Percentiles rank a stretch among this genome's conserved stretches.
Conservation (phyloP, 208 protist genomes). For the Crithidia sp. region DNA sequence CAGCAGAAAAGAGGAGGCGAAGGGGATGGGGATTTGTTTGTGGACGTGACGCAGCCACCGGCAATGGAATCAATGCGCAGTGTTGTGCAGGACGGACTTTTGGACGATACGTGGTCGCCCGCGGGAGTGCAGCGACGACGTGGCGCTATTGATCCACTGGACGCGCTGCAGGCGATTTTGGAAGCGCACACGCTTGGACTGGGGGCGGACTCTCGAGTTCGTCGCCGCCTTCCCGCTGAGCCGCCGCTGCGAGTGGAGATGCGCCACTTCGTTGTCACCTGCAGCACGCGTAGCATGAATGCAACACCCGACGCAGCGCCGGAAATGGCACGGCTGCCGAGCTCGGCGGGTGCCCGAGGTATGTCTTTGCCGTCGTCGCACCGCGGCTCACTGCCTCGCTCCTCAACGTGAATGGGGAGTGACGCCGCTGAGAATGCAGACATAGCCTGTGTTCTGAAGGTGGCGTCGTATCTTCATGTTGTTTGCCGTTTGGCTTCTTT, state of each 20-base stretch:
- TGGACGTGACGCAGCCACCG: neutral
- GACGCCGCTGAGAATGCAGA: no score
- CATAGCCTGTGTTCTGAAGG: no score
- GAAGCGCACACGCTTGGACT: conserved; percentile 7
- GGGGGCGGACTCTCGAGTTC: no score
- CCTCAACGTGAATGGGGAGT: no score
- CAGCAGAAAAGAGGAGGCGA: neutral
- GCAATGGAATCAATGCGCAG: neutral
- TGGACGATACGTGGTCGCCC: conserved; percentile 19
- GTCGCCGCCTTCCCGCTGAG: neutral
- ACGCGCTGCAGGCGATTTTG: conserved; percentile 52
- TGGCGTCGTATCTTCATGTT: no score
- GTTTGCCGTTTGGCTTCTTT: no score
- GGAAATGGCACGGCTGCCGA: neutral
- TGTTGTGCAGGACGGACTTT: no score
- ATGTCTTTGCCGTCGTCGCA: neutral
- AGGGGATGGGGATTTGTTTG: neutral
- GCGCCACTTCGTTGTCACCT: conserved; percentile 81
- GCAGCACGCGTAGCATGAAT: conserved; percentile 75
- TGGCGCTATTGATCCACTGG: conserved; percentile 53
- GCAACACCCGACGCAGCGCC: conserved; percentile 1
- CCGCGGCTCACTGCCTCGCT: no score
- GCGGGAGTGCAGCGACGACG: conserved; percentile 46
- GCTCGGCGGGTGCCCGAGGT: neutral
- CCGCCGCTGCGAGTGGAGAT: conserved; percentile 61